Percentiles rank a stretch among this genome's conserved stretches.
These are phyloP conservation scores for Alternaria rosae DNA, from an alignment of 2,329 filamentous ascomycete genomes.

Conservation along the genomic window DNA sequence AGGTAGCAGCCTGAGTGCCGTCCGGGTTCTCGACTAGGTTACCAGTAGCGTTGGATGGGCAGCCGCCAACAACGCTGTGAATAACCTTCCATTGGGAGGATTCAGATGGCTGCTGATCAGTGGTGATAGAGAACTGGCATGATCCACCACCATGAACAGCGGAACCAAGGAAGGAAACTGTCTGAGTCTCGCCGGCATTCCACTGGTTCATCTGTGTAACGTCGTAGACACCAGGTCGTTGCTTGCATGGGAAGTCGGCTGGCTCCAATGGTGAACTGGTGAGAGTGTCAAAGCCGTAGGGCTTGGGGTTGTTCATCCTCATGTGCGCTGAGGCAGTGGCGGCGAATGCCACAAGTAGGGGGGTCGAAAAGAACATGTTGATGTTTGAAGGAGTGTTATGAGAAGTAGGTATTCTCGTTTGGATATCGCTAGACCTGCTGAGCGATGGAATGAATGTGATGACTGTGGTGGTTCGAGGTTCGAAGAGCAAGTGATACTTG, in stretches of 20 bases:
- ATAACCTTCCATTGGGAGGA: constrained; percentile 83
- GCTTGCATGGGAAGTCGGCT: constrained; percentile 84
- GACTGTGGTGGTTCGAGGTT: constrained; percentile 17
- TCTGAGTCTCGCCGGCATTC: constrained; percentile 60
- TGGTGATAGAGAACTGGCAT: constrained; percentile 87
- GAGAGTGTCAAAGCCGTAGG: constrained; percentile 39
- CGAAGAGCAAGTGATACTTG: constrained; percentile 9
- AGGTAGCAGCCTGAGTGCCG: constrained; percentile 64
- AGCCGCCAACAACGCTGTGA: constrained; percentile 85
- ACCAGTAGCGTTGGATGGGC: constrained; percentile 68
- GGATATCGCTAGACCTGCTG: constrained; percentile 50
- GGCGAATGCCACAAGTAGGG: constrained; percentile 63
- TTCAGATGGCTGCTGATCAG: constrained; percentile 70
- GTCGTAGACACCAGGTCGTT: constrained; percentile 57
- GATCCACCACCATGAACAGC: constrained; percentile 91
- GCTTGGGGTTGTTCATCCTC: constrained; percentile 60
- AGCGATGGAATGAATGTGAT: constrained; percentile 38
- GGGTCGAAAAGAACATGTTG: constrained; percentile 60
- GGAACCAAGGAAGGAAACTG: constrained; percentile 42
- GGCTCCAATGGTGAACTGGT: constrained; percentile 71
- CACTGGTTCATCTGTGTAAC: constrained; percentile 67
- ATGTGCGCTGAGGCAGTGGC: constrained; percentile 76
- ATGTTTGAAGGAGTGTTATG: constrained; percentile 28
- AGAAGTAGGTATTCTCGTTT: constrained; percentile 25
- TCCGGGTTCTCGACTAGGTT: constrained; percentile 27